A percentile compares a stretch with the other conserved stretches of the same genome.
Evolutionary conservation across 352 stramenopile species (phyloP).

Genomic region (Globisporangium yorkense): DNA sequence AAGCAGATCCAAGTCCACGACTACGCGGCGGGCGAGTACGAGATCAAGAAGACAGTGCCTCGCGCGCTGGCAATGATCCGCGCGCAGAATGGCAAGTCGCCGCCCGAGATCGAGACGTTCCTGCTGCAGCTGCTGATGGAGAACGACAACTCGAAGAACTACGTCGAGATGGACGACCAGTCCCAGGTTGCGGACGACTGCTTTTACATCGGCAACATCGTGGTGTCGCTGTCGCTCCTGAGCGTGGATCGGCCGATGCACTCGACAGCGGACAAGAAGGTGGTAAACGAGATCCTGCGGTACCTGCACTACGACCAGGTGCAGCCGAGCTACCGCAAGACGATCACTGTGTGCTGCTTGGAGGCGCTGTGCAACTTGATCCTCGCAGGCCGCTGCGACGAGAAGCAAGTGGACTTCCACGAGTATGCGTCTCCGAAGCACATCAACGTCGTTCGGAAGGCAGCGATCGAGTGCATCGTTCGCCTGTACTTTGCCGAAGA

Average conservation of each 20-base stretch:
- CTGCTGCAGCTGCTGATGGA: conserved; percentile 71
- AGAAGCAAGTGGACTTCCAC: conserved; percentile 64
- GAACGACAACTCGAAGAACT: conserved; percentile 89
- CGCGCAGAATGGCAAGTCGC: conserved; percentile 73
- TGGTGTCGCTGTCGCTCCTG: conserved; percentile 67
- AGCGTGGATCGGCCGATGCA: conserved; percentile 52
- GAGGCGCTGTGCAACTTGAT: conserved; percentile 79
- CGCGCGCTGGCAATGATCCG: conserved; percentile 70
- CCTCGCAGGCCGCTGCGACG: conserved; percentile 55
- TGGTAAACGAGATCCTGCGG: conserved; percentile 68
- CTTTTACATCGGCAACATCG: conserved; percentile 78
- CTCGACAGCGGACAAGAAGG: conserved; percentile 35
- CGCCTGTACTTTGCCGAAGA: conserved; percentile 83
- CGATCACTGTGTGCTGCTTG: conserved; percentile 74
- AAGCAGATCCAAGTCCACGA: conserved; percentile 86
- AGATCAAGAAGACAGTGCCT: conserved; percentile 86
- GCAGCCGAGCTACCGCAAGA: conserved; percentile 77
- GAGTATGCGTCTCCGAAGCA: conserved; percentile 72
- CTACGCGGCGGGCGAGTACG: conserved; percentile 79
- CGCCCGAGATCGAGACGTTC: conserved; percentile 74
- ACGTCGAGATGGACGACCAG: conserved; percentile 84
- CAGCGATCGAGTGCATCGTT: conserved; percentile 79
- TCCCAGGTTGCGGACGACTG: conserved; percentile 81
- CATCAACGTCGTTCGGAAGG: conserved; percentile 69
- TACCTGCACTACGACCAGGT: conserved; percentile 85